Conservation (phyloP, 345 rosid species). For the Camelina hispida region DNA sequence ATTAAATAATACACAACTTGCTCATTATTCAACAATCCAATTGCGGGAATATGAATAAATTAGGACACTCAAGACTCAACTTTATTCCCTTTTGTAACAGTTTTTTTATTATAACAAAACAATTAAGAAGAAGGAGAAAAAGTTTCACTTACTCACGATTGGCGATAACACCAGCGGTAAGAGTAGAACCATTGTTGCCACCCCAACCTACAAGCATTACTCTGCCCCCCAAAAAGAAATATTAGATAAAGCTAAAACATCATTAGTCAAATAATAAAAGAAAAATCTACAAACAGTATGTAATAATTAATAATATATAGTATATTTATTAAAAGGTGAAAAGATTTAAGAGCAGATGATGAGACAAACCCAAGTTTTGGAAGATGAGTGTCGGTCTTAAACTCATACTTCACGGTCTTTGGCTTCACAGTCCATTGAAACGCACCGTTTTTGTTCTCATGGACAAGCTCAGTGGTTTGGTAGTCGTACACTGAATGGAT, state of each 20-base stretch:
- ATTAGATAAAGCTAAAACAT: neutral
- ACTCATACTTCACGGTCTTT: constrained; percentile 84
- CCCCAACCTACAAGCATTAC: constrained; percentile 99
- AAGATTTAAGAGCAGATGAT: neutral
- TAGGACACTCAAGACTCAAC: constrained; percentile 18
- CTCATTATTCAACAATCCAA: constrained; percentile 25
- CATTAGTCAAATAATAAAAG: neutral
- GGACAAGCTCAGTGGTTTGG: constrained; percentile 94
- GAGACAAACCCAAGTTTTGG: constrained; percentile 84
- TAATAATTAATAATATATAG: neutral
- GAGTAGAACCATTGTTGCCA: constrained; percentile 93
- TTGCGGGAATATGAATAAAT: constrained; percentile 34
- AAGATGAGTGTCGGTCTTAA: constrained; percentile 74
- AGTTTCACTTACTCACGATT: constrained; percentile 76
- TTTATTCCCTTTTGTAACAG: constrained; percentile 25
- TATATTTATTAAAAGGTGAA: neutral
- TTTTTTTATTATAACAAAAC: neutral
- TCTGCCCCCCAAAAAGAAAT: constrained; percentile 49
- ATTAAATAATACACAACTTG: constrained; percentile 25
- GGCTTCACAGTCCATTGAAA: constrained; percentile 93
- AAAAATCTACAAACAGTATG: neutral
- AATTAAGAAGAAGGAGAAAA: neutral
- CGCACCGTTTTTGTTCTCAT: constrained; percentile 75
- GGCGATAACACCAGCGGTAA: constrained; percentile 88
- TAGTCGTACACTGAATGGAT: constrained; percentile 85